A percentile compares a stretch with the other conserved stretches of the same genome.
Evolutionary conservation across 345 rosid genomes (phyloP).

Genomic region (Isatis tinctoria): DNA sequence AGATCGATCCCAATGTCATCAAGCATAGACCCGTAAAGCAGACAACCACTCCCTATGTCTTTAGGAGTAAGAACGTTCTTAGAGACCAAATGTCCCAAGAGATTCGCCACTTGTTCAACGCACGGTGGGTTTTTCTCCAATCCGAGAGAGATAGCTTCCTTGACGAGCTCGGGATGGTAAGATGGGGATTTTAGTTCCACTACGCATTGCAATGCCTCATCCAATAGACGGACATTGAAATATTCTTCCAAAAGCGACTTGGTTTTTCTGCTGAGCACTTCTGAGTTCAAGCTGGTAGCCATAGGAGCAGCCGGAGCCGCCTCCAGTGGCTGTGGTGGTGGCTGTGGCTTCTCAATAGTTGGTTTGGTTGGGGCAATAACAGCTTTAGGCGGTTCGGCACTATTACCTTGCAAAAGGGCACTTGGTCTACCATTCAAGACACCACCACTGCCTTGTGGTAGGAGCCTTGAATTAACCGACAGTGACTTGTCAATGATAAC

Average conservation of each 20-base stretch:
- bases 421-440: slow-evolving; percentile 56
- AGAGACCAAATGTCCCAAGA: slow-evolving; percentile 43
- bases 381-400: slow-evolving; percentile 17
- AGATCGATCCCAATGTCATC: slow-evolving; percentile 87
- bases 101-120: slow-evolving; percentile 44
- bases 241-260: slow-evolving; percentile 69
- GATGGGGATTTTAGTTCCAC: slow-evolving; percentile 64
- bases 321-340: slow-evolving; percentile 9
- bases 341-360: slow-evolving; percentile 6
- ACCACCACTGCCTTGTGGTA: slow-evolving; percentile 77
- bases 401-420: slow-evolving; percentile 71
- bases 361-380: slow-evolving; percentile 28
- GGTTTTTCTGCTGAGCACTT: slow-evolving; percentile 60
- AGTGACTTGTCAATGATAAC: slow-evolving; percentile 39
- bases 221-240: slow-evolving; percentile 47
- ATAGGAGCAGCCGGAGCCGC: slow-evolving; percentile 29
- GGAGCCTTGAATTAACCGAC: slow-evolving; percentile 50
- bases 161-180: slow-evolving; percentile 71
- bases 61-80: slow-evolving; percentile 45
- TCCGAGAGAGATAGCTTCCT: slow-evolving; percentile 71
- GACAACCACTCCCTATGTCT: slow-evolving; percentile 61
- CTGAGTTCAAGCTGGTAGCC: slow-evolving; percentile 36
- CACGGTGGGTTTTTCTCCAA: slow-evolving; percentile 69
- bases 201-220: slow-evolving; percentile 73
- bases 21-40: slow-evolving; percentile 60